phyloP scores from a whole-genome alignment of 2,329 filamentous ascomycete genomes.

The Scedosporium dehoogii region DNA sequence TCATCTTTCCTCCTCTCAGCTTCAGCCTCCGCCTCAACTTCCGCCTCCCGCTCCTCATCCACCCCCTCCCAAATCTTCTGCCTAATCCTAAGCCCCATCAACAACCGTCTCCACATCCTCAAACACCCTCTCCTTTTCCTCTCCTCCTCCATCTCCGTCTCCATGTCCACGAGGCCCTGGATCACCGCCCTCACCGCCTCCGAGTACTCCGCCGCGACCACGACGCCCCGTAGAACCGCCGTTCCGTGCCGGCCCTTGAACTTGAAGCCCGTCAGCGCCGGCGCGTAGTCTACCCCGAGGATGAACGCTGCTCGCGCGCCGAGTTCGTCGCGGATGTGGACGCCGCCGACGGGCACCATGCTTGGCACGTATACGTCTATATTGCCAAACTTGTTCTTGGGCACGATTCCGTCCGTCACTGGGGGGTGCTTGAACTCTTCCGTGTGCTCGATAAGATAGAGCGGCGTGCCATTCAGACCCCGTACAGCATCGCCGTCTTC shows the following conservation, averaged over 20 bases:
- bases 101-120: constrained; percentile 56
- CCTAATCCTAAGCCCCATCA: constrained; percentile 67
- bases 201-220: constrained; percentile 61
- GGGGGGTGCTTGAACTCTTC: constrained; percentile 66
- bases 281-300: constrained; percentile 74
- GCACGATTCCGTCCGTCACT: constrained; percentile 63
- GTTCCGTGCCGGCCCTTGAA: constrained; percentile 83
- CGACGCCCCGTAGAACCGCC: constrained; percentile 66
- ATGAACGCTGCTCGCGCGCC: constrained; percentile 64
- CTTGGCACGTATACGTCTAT: constrained; percentile 85
- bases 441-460: constrained; percentile 57
- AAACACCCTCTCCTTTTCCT: constrained; percentile 64
- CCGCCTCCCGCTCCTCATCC: constrained; percentile 2
- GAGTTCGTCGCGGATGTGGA: constrained; percentile 53
- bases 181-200: constrained; percentile 66
- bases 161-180: constrained; percentile 55
- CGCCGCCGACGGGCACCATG: constrained; percentile 78
- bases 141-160: constrained; percentile 55
- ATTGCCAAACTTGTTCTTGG: constrained; percentile 89
- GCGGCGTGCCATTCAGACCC: constrained; percentile 38
- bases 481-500: constrained; percentile 29
- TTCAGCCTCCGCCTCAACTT: not conserved
- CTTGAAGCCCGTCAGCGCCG: constrained; percentile 81
- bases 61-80: constrained; percentile 45
- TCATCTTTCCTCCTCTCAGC: constrained; percentile 38